These are phyloP conservation scores for Russula sp. DNA, from an alignment of 768 basidiomycete species.

Conservation along the genomic window DNA sequence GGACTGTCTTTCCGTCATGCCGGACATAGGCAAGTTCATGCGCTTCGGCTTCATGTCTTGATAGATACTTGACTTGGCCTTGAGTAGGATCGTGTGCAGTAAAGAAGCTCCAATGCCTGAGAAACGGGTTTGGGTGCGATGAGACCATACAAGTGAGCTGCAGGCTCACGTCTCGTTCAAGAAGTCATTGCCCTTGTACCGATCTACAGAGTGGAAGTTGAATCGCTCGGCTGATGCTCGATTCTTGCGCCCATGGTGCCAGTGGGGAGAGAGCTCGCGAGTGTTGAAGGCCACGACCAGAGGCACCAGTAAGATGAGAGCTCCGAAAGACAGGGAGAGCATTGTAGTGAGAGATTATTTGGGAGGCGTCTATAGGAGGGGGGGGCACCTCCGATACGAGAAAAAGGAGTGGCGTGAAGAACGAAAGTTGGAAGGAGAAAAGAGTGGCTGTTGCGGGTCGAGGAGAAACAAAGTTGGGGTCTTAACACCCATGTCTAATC, in stretches of 20 bases:
- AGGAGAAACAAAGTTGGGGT: neutral
- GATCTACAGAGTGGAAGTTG: neutral
- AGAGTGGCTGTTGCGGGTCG: neutral
- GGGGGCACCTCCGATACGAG: neutral
- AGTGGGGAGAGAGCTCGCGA: neutral
- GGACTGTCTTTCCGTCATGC: neutral
- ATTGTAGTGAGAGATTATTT: neutral
- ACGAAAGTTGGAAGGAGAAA: neutral
- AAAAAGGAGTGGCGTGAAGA: neutral
- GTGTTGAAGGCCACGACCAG: neutral
- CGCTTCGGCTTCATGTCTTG: neutral
- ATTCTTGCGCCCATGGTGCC: too few relatives aligned
- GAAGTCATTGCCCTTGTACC: neutral
- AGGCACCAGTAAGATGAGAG: neutral
- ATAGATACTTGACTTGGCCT: neutral
- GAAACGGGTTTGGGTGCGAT: neutral
- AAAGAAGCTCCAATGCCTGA: neutral
- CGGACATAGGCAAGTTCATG: neutral
- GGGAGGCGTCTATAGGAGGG: neutral
- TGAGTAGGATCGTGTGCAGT: neutral
- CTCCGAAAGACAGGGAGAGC: neutral
- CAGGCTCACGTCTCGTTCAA: neutral
- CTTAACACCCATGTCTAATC: neutral
- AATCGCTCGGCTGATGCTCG: neutral
- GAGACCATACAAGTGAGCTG: neutral